A percentile compares a stretch with the other conserved stretches of the same genome.
Evolutionary conservation across 2,329 filamentous ascomycete genomes (phyloP).

Genomic region (Aspergillus tanneri): DNA sequence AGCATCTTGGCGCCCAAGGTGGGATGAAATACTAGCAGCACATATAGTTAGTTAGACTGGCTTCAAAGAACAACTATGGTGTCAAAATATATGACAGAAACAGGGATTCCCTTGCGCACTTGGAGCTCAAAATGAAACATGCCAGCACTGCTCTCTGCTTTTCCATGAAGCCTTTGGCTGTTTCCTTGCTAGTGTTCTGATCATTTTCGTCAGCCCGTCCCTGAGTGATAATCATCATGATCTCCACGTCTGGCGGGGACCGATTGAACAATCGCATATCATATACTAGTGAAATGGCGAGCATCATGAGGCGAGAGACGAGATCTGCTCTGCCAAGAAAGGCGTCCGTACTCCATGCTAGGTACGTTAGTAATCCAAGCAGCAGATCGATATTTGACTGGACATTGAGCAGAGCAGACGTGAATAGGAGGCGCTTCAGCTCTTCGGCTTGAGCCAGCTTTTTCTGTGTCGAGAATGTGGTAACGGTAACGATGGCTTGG

Average conservation of each 20-base stretch:
- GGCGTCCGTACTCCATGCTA: slow-evolving; percentile 40
- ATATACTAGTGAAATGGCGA: slow-evolving; percentile 40
- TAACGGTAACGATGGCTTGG: slow-evolving; percentile 38
- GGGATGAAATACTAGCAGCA: slow-evolving; percentile 35
- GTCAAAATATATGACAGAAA: neutral
- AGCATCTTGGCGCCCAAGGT: slow-evolving; percentile 36
- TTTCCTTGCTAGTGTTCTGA: slow-evolving; percentile 12
- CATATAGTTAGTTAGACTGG: slow-evolving; percentile 12
- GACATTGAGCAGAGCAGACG: slow-evolving; percentile 29
- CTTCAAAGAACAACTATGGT: neutral
- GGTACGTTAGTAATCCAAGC: slow-evolving; percentile 37
- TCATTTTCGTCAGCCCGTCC: slow-evolving; percentile 21
- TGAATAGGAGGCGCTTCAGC: slow-evolving; percentile 33
- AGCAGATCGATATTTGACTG: slow-evolving; percentile 39
- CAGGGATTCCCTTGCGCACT: slow-evolving; percentile 16
- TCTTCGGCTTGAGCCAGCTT: slow-evolving; percentile 28
- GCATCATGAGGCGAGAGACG: slow-evolving; percentile 39
- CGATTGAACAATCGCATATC: slow-evolving; percentile 39
- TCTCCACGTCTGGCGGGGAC: slow-evolving; percentile 28
- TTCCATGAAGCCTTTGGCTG: slow-evolving; percentile 22
- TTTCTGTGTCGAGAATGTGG: slow-evolving; percentile 30
- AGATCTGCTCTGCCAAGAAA: slow-evolving; percentile 33
- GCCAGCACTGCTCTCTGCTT: slow-evolving; percentile 31
- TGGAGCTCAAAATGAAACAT: slow-evolving; percentile 34
- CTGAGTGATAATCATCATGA: slow-evolving; percentile 34